These are phyloP conservation scores for Phoma herbarum DNA, from an alignment of 2,329 filamentous ascomycete species.

Conservation along the genomic window DNA sequence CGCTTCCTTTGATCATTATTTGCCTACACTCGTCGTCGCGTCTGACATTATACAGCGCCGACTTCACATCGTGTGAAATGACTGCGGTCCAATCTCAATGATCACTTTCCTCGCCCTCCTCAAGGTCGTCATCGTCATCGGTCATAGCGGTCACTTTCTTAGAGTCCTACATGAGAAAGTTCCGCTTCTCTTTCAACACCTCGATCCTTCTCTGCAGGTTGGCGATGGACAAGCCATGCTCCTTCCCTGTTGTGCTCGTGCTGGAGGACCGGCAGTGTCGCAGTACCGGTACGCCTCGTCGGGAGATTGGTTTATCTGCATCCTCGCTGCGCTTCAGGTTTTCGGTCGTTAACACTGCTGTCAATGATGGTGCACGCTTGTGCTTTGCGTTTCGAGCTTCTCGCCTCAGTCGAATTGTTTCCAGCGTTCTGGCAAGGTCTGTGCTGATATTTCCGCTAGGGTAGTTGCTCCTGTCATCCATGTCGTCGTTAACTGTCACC, in stretches of 20 bases:
- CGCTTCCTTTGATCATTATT: not conserved
- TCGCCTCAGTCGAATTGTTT: constrained; percentile 1
- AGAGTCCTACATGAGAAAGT: not conserved
- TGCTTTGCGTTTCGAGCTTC: not conserved
- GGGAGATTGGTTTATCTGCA: not conserved
- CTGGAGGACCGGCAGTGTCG: constrained; percentile 1
- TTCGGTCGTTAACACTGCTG: not conserved
- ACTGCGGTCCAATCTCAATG: not conserved
- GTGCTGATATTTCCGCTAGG: not conserved
- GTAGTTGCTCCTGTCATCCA: constrained; percentile 2
- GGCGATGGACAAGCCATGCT: not conserved
- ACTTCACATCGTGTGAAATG: not conserved
- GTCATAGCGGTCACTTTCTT: too few species aligned
- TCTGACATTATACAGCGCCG: not conserved
- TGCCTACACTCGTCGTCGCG: not conserved
- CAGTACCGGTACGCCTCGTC: not conserved
- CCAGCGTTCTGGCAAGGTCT: constrained; percentile 1
- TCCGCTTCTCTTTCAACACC: not conserved
- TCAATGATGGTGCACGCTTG: not conserved
- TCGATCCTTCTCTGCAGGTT: constrained; percentile 2
- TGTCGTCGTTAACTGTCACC: not conserved
- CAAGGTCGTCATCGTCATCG: not conserved
- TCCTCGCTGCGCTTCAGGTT: not conserved
- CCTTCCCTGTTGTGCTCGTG: not conserved
- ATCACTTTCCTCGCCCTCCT: not conserved